Conservation (phyloP, 495 filamentous ascomycete species). For the Immersiella caudata region DNA sequence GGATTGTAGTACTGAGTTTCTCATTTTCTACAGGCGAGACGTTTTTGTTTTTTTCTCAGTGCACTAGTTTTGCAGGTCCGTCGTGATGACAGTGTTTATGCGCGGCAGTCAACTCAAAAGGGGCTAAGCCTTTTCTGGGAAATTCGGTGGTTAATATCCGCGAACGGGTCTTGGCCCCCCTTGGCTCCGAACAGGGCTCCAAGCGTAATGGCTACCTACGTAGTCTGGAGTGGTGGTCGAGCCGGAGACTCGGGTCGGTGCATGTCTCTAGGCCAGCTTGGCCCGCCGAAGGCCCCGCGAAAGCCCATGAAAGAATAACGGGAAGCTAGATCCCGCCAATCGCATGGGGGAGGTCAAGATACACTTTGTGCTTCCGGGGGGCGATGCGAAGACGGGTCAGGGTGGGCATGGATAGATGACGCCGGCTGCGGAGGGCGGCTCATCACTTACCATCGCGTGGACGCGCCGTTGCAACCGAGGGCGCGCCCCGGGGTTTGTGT, state of each 20-base stretch:
- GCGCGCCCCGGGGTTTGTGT: no score
- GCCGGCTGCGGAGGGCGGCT: not conserved
- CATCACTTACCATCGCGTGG: not conserved
- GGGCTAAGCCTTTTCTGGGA: constrained; percentile 6
- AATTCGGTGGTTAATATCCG: constrained; percentile 18
- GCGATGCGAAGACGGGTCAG: constrained; percentile 1
- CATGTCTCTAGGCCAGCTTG: not conserved
- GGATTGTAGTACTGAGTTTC: no score
- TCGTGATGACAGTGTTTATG: not conserved
- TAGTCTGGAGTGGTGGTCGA: not conserved
- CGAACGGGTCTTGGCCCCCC: not conserved
- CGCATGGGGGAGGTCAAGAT: not conserved
- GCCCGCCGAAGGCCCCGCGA: not conserved
- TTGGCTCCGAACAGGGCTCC: constrained; percentile 11
- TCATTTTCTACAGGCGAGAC: no score
- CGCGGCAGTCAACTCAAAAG: not conserved
- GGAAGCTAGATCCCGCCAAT: constrained; percentile 14
- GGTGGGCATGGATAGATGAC: not conserved
- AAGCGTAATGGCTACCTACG: not conserved
- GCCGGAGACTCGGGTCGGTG: constrained; percentile 17
- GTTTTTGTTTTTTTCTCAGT: no score
- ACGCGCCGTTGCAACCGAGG: no score
- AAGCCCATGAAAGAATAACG: constrained; percentile 5
- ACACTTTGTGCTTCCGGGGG: not conserved
- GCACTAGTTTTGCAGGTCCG: not conserved